Evolutionary conservation across 2,329 filamentous ascomycete genomes (phyloP).

Genomic region (Penicillium brevicompactum): DNA sequence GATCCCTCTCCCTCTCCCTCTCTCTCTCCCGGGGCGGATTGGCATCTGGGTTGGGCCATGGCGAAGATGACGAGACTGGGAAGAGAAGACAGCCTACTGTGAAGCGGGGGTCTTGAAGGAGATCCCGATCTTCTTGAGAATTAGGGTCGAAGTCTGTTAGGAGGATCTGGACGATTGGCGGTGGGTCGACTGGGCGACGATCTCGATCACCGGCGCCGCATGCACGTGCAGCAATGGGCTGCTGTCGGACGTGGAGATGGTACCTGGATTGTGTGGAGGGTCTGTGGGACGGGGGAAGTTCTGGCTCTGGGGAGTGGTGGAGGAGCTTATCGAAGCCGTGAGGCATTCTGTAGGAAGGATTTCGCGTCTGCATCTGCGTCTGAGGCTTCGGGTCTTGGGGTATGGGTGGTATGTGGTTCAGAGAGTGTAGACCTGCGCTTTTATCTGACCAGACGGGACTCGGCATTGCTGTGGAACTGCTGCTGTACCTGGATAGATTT

Average conservation of each 20-base stretch:
- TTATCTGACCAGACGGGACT: slow-evolving; percentile 34
- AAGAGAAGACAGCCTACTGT: slow-evolving; percentile 49
- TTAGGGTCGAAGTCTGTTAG: slow-evolving; percentile 46
- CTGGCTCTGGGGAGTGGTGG: slow-evolving; percentile 29
- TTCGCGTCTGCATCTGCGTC: slow-evolving; percentile 6
- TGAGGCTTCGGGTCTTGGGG: slow-evolving; percentile 12
- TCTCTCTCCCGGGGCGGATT: slow-evolving; percentile 1
- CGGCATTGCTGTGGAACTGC: slow-evolving; percentile 28
- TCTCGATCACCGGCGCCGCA: slow-evolving; percentile 51
- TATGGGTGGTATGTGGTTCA: slow-evolving; percentile 6
- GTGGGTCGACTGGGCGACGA: slow-evolving; percentile 50
- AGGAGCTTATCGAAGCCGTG: slow-evolving; percentile 42
- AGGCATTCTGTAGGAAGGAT: slow-evolving; percentile 32
- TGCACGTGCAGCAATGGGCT: slow-evolving; percentile 49
- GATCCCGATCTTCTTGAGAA: slow-evolving; percentile 39
- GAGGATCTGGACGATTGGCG: slow-evolving; percentile 50
- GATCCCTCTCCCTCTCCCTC: background rate
- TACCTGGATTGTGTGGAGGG: slow-evolving; percentile 34
- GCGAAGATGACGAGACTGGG: slow-evolving; percentile 28
- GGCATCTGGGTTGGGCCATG: slow-evolving; percentile 16
- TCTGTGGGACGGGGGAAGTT: slow-evolving; percentile 25
- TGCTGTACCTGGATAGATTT: slow-evolving; percentile 26
- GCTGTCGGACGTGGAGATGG: slow-evolving; percentile 48
- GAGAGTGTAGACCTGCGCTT: slow-evolving; percentile 20
- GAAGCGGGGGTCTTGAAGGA: slow-evolving; percentile 43